Evolutionary conservation across 2,329 filamentous ascomycete genomes (phyloP).

Genomic region (Aspergillus proliferans): DNA sequence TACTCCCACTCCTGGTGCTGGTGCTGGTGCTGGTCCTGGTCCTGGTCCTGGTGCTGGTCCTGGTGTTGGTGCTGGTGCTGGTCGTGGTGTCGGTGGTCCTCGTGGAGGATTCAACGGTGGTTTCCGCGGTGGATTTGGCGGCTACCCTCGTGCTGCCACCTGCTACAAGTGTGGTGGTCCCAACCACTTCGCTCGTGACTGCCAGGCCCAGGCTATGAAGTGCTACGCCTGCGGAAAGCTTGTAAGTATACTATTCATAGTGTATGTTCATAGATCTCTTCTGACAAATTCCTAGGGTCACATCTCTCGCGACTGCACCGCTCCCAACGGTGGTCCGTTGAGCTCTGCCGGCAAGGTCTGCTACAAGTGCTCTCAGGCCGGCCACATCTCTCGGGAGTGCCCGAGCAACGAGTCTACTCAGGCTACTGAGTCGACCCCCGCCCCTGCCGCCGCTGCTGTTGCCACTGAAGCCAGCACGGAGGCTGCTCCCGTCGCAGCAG

Average conservation of each 20-base stretch:
- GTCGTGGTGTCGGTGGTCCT: constrained; percentile 57
- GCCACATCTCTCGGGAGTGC: constrained; percentile 94
- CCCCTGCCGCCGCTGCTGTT: constrained; percentile 18
- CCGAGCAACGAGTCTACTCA: constrained; percentile 59
- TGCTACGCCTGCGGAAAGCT: constrained; percentile 96
- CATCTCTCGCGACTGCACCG: constrained; percentile 91
- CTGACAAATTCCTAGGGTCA: constrained; percentile 51
- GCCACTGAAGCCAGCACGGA: constrained; percentile 37
- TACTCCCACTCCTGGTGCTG: constrained; percentile 60
- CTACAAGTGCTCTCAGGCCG: constrained; percentile 93
- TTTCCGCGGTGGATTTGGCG: constrained; percentile 66
- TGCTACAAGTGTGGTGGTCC: constrained; percentile 73
- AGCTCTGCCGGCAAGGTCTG: constrained; percentile 97
- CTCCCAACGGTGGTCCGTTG: constrained; percentile 89
- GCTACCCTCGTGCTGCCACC: constrained; percentile 51
- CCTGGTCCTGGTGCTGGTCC: no score
- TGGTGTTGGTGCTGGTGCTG: constrained; percentile 54
- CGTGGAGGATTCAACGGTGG: constrained; percentile 60
- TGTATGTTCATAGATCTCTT: neutral
- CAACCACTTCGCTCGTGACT: constrained; percentile 97
- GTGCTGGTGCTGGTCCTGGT: constrained; percentile 57
- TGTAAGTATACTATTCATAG: constrained; percentile 24
- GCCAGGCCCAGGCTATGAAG: constrained; percentile 97
- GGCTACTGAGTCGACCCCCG: constrained; percentile 29
- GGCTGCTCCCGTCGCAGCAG: constrained; percentile 26